Conservation (phyloP, 73 alveolate species). For the Paramecium sexaurelia region DNA sequence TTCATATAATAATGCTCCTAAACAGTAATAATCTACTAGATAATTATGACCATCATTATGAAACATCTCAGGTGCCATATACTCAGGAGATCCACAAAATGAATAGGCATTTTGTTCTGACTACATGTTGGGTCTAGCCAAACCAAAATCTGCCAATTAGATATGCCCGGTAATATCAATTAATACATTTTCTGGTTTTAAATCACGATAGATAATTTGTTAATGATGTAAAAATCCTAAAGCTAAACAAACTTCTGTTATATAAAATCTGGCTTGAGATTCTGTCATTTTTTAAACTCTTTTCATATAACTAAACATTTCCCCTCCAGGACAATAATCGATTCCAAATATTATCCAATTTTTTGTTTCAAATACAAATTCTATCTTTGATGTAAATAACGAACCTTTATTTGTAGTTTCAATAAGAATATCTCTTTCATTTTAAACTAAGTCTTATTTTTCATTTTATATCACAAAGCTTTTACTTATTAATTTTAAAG, state of each 20-base stretch:
- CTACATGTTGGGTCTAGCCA: conserved; percentile 64
- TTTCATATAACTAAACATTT: conserved; percentile 82
- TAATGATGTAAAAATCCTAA: conserved; percentile 72
- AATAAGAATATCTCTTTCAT: conserved; percentile 64
- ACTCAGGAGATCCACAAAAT: conserved; percentile 81
- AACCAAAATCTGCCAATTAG: conserved; percentile 95
- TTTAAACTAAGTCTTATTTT: conserved; percentile 59
- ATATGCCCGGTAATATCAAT: conserved; percentile 83
- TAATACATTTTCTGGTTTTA: conserved; percentile 87
- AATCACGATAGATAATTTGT: conserved; percentile 85
- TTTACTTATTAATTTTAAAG: conserved; percentile 76
- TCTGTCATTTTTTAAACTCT: conserved; percentile 71
- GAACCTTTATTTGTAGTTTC: conserved; percentile 59
- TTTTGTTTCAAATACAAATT: conserved; percentile 67
- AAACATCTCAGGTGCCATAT: conserved; percentile 78
- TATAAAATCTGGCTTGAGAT: conserved; percentile 69
- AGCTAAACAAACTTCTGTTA: conserved; percentile 69
- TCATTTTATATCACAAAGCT: conserved; percentile 58
- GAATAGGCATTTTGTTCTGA: conserved; percentile 62
- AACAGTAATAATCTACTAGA: conserved; percentile 74
- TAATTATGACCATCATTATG: conserved; percentile 69
- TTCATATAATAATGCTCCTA: conserved; percentile 79
- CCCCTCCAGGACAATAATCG: conserved; percentile 93
- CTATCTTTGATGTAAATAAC: conserved; percentile 59
- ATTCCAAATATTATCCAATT: conserved; percentile 72